phyloP scores from a whole-genome alignment of 148 eudicot species.

The Camellia japonica region DNA sequence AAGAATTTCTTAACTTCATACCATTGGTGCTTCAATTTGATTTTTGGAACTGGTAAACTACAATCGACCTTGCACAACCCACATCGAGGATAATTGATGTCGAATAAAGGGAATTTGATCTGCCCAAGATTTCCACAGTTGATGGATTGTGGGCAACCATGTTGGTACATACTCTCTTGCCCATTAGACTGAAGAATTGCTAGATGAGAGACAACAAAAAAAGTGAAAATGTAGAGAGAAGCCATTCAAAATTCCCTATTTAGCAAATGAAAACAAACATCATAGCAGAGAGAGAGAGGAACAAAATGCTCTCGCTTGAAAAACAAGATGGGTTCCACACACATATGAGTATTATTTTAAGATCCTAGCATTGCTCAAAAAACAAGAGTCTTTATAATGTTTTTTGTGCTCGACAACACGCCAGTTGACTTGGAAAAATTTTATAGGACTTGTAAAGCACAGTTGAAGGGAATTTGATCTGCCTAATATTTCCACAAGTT shows the following conservation, averaged over 20 bases:
- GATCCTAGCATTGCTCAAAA: too few relatives aligned
- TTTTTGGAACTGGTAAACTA: background rate
- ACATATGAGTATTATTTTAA: too few relatives aligned
- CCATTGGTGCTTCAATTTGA: constrained; percentile 17
- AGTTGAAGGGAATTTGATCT: too few relatives aligned
- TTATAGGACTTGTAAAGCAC: too few relatives aligned
- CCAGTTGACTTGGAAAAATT: too few relatives aligned
- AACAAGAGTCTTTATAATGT: too few relatives aligned
- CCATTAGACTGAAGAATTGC: background rate
- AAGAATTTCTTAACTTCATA: background rate
- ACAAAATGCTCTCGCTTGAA: background rate
- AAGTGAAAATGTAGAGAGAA: background rate
- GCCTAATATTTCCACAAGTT: too few relatives aligned
- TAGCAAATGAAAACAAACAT: background rate
- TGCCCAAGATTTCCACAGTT: constrained; percentile 15
- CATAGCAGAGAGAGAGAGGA: background rate
- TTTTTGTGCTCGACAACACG: too few relatives aligned
- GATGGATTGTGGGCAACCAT: constrained; percentile 31
- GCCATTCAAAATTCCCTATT: background rate
- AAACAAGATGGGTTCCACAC: too few relatives aligned
- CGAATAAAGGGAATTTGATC: constrained; percentile 34
- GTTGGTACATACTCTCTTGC: background rate
- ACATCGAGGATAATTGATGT: constrained; percentile 15
- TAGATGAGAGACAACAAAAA: background rate
- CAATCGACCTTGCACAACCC: constrained; percentile 40